Evolutionary conservation across 805 yeast species (phyloP), one percentile per base, ranked within the genome.

Genomic region (Sugiyamaella chiloensis): DNA sequence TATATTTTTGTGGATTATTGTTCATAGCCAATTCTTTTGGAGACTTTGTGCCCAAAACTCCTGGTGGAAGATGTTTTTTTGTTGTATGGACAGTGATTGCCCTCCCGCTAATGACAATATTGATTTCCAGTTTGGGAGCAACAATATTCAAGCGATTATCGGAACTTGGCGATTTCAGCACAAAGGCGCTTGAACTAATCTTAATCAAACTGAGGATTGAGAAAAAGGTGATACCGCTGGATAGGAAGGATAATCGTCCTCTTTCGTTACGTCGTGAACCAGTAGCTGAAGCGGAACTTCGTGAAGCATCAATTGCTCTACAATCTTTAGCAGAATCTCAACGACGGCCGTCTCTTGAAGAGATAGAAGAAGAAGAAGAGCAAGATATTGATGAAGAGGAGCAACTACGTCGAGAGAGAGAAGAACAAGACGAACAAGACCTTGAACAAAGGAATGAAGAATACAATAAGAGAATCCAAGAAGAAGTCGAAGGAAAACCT

Each of bases 21-120:
- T 73, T 89, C 44, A 66, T 87, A 5, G 86, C 96, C 0, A 84
- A 89, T 47, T 96, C 96, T 0, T 87, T 85, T 64, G 96, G 96
- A 24, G 89, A 83, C 59, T 80, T 70, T 55, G 71, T 79, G 1
- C 95, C 96, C 0, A 48, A 42, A 1, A 65, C 81, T 0, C 66
- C 81, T 0, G 82, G 85, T 4, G 95, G 95, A 0, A 67, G 84
- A 35, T 76, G 83, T 0, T 79, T 87, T 55, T 88, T 88, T 57
- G 79, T 86, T 5, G 65, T 80, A 7, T 89, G 96, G 96, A 84
- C 89, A 0, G 61, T 89, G 17, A 69, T 80, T 5, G 95, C 96
- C 0, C 83, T 89, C 19, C 96, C 96, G 1, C 70, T 87, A 44
- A 87, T 88, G 95, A 85, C 96, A 2, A 81, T 83, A 14, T 71